Evolutionary conservation across 2,329 filamentous ascomycete genomes (phyloP), one percentile per base, ranked within the genome.

Genomic region (Xylariaceae sp.): DNA sequence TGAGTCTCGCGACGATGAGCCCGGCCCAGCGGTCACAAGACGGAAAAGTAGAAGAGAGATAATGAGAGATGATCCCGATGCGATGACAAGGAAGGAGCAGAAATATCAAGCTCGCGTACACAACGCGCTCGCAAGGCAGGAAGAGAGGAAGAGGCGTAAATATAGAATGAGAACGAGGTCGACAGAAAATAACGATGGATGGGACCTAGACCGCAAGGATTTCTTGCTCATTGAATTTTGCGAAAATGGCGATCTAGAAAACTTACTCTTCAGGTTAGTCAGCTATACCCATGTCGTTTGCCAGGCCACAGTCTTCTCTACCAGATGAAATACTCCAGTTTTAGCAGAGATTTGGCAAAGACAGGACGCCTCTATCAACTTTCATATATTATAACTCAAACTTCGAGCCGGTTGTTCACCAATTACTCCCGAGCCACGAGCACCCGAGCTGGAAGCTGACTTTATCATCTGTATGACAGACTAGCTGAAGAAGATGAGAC

Each of bases 151-250:
- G 15, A 5, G 20, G 27, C 8, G n/a, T n/a, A 33, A n/a, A n/a
- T n/a, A n/a, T n/a, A n/a, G n/a, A 15, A 20, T 2, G 42, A 32
- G 6, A 45, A 10, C n/a, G 3, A 18, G 2, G 10, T 15, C 27
- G 35, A 33, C 37, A 35, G 4, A 15, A 10, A 15, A 27, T 53
- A n/a, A n/a, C n/a, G n/a, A n/a, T n/a, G n/a, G n/a, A 37, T 15
- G 41, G 27, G 11, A 50, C 13, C 3, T 42, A 5, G 16, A 50
- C 4, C 45, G 41, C 8, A 54, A 32, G 13, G 62, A 64, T n/a
- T 53, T 35, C 11, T 2, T 64, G 0, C 9, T 64, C 10, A 27
- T 60, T 9, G 62, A 64, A 42, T 62, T 43, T 20, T 42, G 48
- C 20, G 23, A 49, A 29, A 18, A 50, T 50, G 61, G 62, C 15